A percentile compares a stretch with the other conserved stretches of the same genome.
Conservation (phyloP, 1,284 basidiomycete genomes). For the Austroboletus rostrupii region DNA sequence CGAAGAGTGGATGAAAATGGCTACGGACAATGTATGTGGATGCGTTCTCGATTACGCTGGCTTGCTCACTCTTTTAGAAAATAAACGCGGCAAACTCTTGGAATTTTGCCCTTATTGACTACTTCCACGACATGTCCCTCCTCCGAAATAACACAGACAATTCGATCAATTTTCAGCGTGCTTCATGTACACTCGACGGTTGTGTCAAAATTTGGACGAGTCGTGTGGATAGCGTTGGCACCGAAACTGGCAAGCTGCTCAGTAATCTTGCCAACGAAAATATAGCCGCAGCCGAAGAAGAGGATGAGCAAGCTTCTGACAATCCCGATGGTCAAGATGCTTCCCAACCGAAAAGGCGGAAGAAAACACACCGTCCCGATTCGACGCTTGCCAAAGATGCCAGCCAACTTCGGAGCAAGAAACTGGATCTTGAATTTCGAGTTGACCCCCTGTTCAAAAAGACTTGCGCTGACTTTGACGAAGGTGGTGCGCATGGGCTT, state of each 20-base stretch:
- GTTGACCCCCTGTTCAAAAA: constrained; percentile 98
- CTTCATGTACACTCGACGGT: constrained; percentile 94
- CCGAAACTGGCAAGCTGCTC: constrained; percentile 93
- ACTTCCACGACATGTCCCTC: constrained; percentile 99
- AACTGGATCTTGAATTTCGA: constrained; percentile 90
- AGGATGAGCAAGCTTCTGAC: constrained; percentile 58
- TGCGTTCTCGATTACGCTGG: neutral
- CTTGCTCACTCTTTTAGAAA: constrained; percentile 63
- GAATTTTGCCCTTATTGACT: constrained; percentile 98
- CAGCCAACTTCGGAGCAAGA: constrained; percentile 83
- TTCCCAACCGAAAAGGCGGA: constrained; percentile 55
- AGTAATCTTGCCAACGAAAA: constrained; percentile 83
- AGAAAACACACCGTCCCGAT: constrained; percentile 63
- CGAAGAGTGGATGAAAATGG: constrained; percentile 99
- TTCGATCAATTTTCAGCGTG: constrained; percentile 98
- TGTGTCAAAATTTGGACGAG: constrained; percentile 99
- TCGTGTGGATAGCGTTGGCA: constrained; percentile 94
- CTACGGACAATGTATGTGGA: constrained; percentile 88
- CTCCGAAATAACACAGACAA: constrained; percentile 88
- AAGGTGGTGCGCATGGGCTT: constrained; percentile 92
- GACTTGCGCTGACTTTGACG: constrained; percentile 97
- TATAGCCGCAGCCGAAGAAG: constrained; percentile 52
- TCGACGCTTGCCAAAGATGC: constrained; percentile 85
- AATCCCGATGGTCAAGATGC: constrained; percentile 58
- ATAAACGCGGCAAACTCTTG: constrained; percentile 98